phyloP scores from a whole-genome alignment of 163 green algal genomes.

The Scenedesmus sp. region DNA sequence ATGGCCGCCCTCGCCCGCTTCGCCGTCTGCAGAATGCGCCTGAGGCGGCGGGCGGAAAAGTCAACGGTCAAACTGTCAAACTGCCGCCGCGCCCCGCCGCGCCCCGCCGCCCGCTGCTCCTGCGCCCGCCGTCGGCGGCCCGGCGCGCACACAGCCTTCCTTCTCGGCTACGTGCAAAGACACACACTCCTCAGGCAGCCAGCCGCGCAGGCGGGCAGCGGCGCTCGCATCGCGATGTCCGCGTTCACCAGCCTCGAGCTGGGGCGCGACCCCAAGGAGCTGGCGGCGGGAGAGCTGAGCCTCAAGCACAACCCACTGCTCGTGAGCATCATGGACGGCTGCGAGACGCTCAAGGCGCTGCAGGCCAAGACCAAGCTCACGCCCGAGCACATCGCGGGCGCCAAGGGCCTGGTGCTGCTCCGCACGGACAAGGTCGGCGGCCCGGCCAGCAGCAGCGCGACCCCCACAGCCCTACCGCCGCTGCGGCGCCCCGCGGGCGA shows the following conservation, averaged over 20 bases:
- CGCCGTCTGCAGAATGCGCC: too few species aligned
- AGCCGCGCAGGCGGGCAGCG: background rate
- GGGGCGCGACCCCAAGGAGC: conserved; percentile 19
- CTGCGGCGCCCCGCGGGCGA: too few species aligned
- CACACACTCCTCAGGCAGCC: background rate
- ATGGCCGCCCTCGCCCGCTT: too few species aligned
- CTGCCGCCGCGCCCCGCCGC: too few species aligned
- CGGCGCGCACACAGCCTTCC: too few species aligned
- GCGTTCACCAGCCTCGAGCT: conserved; percentile 42
- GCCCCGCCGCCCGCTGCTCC: too few species aligned
- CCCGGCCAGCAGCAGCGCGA: too few species aligned
- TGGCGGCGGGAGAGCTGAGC: conserved; percentile 4
- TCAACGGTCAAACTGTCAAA: background rate
- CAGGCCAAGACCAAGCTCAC: conserved; percentile 48
- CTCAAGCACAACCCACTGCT: conserved; percentile 63
- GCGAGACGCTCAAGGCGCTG: conserved; percentile 60
- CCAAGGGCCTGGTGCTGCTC: conserved; percentile 60
- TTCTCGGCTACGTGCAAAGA: too few species aligned
- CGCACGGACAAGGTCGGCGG: conserved; percentile 58
- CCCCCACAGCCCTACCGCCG: too few species aligned
- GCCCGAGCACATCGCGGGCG: conserved; percentile 35
- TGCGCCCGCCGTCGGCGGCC: too few species aligned
- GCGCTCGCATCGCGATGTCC: background rate
- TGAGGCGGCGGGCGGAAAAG: background rate
- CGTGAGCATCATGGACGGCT: conserved; percentile 61